These are phyloP conservation scores for Haplographium delicatum DNA, from an alignment of 495 filamentous ascomycete species.

Conservation along the genomic window DNA sequence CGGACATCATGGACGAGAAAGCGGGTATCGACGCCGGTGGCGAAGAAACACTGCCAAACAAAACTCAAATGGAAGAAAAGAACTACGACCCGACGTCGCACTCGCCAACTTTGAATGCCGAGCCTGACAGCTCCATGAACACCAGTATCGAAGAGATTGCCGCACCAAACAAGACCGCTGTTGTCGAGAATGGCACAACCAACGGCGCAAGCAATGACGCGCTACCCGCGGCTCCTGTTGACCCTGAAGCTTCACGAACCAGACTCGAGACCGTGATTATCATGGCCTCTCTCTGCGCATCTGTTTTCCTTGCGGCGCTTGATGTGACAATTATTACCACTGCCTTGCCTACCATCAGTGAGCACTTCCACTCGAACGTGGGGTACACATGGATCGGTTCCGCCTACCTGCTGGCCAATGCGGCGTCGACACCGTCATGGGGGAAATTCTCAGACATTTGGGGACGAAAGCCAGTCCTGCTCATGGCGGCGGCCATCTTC, in stretches of 20 bases:
- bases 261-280: conserved; percentile 21
- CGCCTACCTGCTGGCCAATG: conserved; percentile 63
- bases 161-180: neutral
- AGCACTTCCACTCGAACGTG: conserved; percentile 52
- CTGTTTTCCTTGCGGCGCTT: conserved; percentile 51
- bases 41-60: neutral
- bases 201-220: neutral
- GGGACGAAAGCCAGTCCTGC: conserved; percentile 74
- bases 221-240: neutral
- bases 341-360: conserved; percentile 56
- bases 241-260: conserved; percentile 21
- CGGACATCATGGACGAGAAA: neutral
- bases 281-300: conserved; percentile 38
- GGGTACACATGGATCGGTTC: conserved; percentile 77
- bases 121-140: neutral
- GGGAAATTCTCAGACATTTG: conserved; percentile 85
- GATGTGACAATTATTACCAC: conserved; percentile 49
- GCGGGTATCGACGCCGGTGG: neutral
- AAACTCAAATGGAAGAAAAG: conserved; percentile 6
- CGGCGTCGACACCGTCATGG: conserved; percentile 68
- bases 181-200: neutral
- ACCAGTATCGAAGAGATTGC: conserved; percentile 2
- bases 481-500: conserved; percentile 69
- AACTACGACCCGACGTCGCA: neutral
- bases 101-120: neutral